Percentiles rank a stretch among this genome's conserved stretches.
Conservation (phyloP, 2,329 filamentous ascomycete genomes). For the Aspergillus sp. region DNA sequence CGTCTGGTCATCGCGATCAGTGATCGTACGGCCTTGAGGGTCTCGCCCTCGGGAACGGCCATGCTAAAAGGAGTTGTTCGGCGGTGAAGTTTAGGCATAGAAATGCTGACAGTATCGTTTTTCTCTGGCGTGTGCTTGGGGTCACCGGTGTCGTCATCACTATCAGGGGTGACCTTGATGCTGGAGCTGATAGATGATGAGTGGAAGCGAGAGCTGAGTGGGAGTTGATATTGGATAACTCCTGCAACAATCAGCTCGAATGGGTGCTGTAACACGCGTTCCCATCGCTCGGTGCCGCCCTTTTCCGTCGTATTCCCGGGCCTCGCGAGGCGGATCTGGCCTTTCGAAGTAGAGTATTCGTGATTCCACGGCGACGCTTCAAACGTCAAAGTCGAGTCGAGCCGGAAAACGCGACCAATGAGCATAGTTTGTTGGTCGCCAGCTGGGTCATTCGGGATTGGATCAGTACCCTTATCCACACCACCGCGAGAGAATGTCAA, state of each 20-base stretch:
- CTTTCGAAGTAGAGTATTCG: constrained; percentile 69
- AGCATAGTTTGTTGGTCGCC: constrained; percentile 76
- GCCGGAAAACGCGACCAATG: constrained; percentile 81
- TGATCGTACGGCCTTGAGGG: constrained; percentile 12
- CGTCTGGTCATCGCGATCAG: constrained; percentile 19
- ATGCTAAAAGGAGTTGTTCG: constrained; percentile 5
- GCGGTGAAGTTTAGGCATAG: constrained; percentile 7
- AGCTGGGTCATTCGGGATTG: constrained; percentile 57
- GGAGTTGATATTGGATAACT: constrained; percentile 77
- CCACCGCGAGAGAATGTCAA: constrained; percentile 28
- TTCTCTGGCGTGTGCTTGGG: constrained; percentile 19
- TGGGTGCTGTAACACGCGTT: constrained; percentile 82
- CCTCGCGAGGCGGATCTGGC: constrained; percentile 75
- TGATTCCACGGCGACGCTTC: constrained; percentile 86
- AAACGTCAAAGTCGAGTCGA: constrained; percentile 85
- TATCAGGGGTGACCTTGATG: constrained; percentile 39
- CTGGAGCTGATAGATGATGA: constrained; percentile 50
- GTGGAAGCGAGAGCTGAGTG: constrained; percentile 55
- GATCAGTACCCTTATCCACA: constrained; percentile 60
- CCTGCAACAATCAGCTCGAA: constrained; percentile 93
- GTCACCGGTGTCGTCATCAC: constrained; percentile 27
- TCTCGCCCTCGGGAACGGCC: constrained; percentile 13
- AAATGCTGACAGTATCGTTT: constrained; percentile 31
- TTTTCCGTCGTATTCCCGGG: constrained; percentile 86
- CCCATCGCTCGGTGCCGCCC: constrained; percentile 83